Conservation (phyloP, 108 stramenopile genomes). For the Pseudonitzschia delicatissima region DNA sequence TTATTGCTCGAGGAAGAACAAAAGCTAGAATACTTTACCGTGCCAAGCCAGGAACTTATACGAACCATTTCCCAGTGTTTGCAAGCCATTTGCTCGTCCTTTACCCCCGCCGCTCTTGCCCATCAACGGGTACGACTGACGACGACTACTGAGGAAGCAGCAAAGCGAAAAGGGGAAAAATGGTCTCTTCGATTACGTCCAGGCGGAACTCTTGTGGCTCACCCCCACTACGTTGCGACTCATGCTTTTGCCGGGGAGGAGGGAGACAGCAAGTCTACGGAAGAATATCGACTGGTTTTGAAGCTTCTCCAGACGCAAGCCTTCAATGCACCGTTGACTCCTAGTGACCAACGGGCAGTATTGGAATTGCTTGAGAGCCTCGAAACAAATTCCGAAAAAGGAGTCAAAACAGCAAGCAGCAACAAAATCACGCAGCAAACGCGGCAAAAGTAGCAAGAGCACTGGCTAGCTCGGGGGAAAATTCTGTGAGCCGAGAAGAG, state of each 20-base stretch:
- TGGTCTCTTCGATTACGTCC: slow-evolving; percentile 48
- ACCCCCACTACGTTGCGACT: slow-evolving; percentile 62
- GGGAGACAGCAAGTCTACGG: slow-evolving; percentile 23
- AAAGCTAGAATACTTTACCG: not conserved
- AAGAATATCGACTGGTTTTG: slow-evolving; percentile 48
- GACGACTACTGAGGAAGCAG: slow-evolving; percentile 33
- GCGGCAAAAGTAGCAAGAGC: slow-evolving; percentile 15
- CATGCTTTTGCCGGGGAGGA: slow-evolving; percentile 52
- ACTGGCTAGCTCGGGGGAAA: slow-evolving; percentile 4
- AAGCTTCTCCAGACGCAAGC: slow-evolving; percentile 55
- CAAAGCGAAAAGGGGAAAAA: slow-evolving; percentile 27
- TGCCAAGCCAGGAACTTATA: slow-evolving; percentile 10
- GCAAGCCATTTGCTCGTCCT: slow-evolving; percentile 48
- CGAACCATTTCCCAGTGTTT: slow-evolving; percentile 27
- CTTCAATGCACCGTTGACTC: slow-evolving; percentile 58
- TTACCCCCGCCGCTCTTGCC: slow-evolving; percentile 47
- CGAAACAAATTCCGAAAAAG: slow-evolving; percentile 5
- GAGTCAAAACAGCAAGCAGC: slow-evolving; percentile 1
- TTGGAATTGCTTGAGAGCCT: slow-evolving; percentile 47
- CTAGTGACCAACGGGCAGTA: slow-evolving; percentile 58
- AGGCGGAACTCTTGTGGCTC: slow-evolving; percentile 77
- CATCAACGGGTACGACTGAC: slow-evolving; percentile 27
- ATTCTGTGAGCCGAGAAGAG: slow-evolving; percentile 15
- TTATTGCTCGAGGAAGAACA: slow-evolving; percentile 9
- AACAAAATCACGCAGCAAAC: slow-evolving; percentile 1